Conservation (phyloP, 495 filamentous ascomycete species). For the Daldinia childiae region DNA sequence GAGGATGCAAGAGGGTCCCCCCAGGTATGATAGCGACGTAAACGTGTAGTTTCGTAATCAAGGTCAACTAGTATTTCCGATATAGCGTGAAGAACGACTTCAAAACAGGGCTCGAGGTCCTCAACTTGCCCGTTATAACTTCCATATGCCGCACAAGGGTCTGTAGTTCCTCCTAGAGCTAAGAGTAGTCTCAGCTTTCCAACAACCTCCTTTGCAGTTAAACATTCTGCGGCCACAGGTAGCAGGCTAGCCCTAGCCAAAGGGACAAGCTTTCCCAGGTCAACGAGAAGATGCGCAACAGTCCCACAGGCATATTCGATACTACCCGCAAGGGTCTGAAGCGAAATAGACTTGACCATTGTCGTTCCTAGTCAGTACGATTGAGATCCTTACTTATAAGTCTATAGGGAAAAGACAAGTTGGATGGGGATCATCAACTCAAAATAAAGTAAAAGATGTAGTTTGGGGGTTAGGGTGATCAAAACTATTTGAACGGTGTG, state of each 20-base stretch:
- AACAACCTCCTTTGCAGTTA: slow-evolving; percentile 24
- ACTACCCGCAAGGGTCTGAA: slow-evolving; percentile 14
- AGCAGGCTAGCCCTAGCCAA: slow-evolving; percentile 21
- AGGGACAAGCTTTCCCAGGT: slow-evolving; percentile 17
- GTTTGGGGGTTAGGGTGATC: background rate
- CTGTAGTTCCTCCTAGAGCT: background rate
- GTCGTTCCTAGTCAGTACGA: background rate
- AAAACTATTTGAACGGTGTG: background rate
- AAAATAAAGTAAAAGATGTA: background rate
- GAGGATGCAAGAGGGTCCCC: slow-evolving; percentile 35
- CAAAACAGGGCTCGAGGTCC: slow-evolving; percentile 28
- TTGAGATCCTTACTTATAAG: background rate
- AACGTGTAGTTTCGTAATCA: slow-evolving; percentile 27
- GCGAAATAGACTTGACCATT: slow-evolving; percentile 24
- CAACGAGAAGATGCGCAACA: slow-evolving; percentile 14
- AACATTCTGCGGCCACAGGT: slow-evolving; percentile 30
- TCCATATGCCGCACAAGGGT: background rate
- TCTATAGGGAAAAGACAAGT: background rate
- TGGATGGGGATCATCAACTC: background rate
- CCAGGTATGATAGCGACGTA: slow-evolving; percentile 25
- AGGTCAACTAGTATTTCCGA: slow-evolving; percentile 36
- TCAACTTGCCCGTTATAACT: slow-evolving; percentile 6
- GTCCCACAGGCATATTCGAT: slow-evolving; percentile 30
- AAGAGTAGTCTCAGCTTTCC: slow-evolving; percentile 13
- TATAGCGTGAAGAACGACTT: slow-evolving; percentile 33